A percentile compares a stretch with the other conserved stretches of the same genome.
Conservation (phyloP, 768 basidiomycete genomes). For the Auriculariales sp. region DNA sequence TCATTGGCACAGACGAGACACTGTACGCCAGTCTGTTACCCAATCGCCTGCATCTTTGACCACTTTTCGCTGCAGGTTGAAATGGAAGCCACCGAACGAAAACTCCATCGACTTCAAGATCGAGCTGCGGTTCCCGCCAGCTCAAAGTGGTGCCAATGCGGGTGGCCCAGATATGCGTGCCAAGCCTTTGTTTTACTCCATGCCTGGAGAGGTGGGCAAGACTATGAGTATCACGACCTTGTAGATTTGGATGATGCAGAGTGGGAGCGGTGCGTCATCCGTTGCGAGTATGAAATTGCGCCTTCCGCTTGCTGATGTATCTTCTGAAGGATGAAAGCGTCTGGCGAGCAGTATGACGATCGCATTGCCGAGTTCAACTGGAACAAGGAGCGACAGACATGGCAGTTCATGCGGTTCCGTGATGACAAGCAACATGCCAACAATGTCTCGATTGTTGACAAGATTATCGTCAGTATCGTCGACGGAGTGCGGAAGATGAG, state of each 20-base stretch:
- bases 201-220: constrained; percentile 60
- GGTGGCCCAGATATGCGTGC: constrained; percentile 61
- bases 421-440: constrained; percentile 93
- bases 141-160: constrained; percentile 27
- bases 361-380: constrained; percentile 90
- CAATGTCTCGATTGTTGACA: constrained; percentile 68
- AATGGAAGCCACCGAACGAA: constrained; percentile 98
- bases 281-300: background rate
- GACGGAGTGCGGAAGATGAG: constrained; percentile 81
- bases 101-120: constrained; percentile 98
- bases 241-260: constrained; percentile 79
- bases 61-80: constrained; percentile 44
- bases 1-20: constrained; percentile 68
- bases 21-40: constrained; percentile 49
- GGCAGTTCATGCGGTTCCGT: constrained; percentile 88
- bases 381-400: constrained; percentile 44
- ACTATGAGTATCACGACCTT: constrained; percentile 72
- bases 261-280: constrained; percentile 69
- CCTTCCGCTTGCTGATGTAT: background rate
- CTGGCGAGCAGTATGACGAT: constrained; percentile 83
- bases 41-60: background rate
- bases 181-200: constrained; percentile 80
- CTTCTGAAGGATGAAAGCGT: constrained; percentile 55
- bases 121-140: constrained; percentile 80
- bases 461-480: constrained; percentile 78